Conservation (phyloP, 257 asterid genomes). For the Jaltomata sinuosa region DNA sequence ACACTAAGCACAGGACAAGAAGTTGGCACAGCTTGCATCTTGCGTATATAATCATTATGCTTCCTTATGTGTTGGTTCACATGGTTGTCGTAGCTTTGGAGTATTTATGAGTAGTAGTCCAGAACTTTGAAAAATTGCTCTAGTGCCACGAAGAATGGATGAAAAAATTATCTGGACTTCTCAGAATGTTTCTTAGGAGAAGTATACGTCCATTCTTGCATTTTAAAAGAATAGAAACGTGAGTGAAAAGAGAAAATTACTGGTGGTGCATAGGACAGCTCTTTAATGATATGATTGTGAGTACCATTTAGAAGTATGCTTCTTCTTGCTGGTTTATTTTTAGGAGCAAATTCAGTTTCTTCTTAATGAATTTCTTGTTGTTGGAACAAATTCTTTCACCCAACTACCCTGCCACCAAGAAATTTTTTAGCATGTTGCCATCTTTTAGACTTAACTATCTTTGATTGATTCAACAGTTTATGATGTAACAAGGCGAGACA, state of each 20-base stretch:
- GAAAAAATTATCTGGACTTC: background rate
- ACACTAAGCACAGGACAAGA: background rate
- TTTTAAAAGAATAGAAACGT: background rate
- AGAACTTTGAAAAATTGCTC: background rate
- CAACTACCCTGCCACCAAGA: background rate
- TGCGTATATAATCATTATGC: background rate
- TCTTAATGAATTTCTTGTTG: background rate
- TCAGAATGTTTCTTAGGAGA: background rate
- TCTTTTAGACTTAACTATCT: background rate
- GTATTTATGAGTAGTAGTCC: background rate
- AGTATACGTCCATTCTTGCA: background rate
- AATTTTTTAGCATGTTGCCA: background rate
- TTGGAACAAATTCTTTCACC: background rate
- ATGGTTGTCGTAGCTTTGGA: background rate
- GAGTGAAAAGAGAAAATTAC: background rate
- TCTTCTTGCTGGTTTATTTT: background rate
- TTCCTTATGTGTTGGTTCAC: background rate
- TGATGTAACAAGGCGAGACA: constrained; percentile 84
- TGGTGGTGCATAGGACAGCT: background rate
- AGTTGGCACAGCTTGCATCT: background rate
- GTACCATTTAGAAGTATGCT: background rate
- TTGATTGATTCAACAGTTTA: constrained; percentile 42
- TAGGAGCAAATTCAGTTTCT: background rate
- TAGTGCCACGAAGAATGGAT: background rate
- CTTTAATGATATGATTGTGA: background rate